Evolutionary conservation across 345 rosid genomes (phyloP).

Genomic region (Eucalyptus polyanthemos): DNA sequence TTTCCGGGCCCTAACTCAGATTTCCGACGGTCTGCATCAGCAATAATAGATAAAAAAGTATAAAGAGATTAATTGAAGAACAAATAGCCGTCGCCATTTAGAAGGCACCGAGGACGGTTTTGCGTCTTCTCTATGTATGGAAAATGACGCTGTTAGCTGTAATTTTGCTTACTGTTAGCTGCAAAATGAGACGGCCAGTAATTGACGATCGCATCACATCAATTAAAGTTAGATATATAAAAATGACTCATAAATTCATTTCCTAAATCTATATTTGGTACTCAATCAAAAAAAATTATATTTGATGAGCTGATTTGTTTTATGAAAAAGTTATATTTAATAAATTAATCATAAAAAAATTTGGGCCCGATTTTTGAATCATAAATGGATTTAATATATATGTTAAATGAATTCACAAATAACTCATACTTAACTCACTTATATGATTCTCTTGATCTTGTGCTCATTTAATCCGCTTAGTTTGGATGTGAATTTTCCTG

Average conservation of each 20-base stretch:
- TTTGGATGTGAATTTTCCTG: too few relatives aligned
- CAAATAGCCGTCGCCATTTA: background rate
- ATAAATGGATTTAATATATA: too few relatives aligned
- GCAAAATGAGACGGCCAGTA: background rate
- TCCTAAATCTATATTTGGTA: too few relatives aligned
- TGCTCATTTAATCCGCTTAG: fast-evolving
- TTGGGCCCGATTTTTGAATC: fast-evolving
- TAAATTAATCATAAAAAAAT: too few relatives aligned
- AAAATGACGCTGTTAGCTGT: background rate
- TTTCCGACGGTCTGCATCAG: background rate
- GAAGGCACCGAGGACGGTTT: background rate
- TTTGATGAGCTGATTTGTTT: too few relatives aligned
- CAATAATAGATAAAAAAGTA: background rate
- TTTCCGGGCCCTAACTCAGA: background rate
- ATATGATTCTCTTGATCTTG: too few relatives aligned
- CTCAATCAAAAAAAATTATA: too few relatives aligned
- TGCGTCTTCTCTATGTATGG: background rate
- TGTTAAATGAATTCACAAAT: too few relatives aligned
- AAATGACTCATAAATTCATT: too few relatives aligned
- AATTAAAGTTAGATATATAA: too few relatives aligned
- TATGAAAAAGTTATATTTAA: too few relatives aligned
- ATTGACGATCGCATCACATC: background rate
- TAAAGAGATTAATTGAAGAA: background rate
- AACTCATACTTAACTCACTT: too few relatives aligned
- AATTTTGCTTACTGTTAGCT: background rate